phyloP scores from a whole-genome alignment of 768 basidiomycete genomes.

The Collybia nuda region DNA sequence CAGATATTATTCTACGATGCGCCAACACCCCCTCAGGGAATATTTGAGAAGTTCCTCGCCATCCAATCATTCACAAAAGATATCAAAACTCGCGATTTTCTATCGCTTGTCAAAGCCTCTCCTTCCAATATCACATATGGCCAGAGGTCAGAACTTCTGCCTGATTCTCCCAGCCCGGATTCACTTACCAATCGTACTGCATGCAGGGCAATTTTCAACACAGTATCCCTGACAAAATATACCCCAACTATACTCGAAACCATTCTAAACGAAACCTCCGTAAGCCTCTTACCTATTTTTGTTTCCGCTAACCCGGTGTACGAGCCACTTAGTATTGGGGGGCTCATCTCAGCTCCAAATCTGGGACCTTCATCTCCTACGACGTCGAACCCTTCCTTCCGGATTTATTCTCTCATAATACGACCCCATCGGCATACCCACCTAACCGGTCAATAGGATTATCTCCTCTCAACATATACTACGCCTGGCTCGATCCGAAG shows the following conservation, averaged over 20 bases:
- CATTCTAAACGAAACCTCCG: constrained; percentile 43
- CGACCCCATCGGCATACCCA: constrained; percentile 47
- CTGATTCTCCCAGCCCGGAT: no score
- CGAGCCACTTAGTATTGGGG: constrained; percentile 32
- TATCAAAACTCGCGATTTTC: constrained; percentile 38
- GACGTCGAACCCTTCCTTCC: constrained; percentile 53
- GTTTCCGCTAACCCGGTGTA: not conserved
- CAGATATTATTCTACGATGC: constrained; percentile 58
- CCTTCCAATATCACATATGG: no score
- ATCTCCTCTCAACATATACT: constrained; percentile 48
- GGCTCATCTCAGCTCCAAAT: constrained; percentile 21
- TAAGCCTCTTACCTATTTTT: constrained; percentile 11
- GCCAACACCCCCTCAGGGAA: constrained; percentile 45
- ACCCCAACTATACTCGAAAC: constrained; percentile 35
- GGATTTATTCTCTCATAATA: constrained; percentile 34
- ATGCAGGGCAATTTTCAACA: no score
- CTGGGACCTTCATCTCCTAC: constrained; percentile 38
- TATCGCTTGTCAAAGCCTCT: not conserved
- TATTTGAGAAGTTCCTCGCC: constrained; percentile 51
- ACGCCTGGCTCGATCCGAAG: constrained; percentile 38
- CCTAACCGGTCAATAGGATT: constrained; percentile 34
- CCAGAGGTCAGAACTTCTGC: no score
- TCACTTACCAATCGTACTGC: no score
- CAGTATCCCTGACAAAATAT: constrained; percentile 25
- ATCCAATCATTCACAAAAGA: constrained; percentile 39